phyloP scores from a whole-genome alignment of 2,329 filamentous ascomycete species.

The Septoria linicola region DNA sequence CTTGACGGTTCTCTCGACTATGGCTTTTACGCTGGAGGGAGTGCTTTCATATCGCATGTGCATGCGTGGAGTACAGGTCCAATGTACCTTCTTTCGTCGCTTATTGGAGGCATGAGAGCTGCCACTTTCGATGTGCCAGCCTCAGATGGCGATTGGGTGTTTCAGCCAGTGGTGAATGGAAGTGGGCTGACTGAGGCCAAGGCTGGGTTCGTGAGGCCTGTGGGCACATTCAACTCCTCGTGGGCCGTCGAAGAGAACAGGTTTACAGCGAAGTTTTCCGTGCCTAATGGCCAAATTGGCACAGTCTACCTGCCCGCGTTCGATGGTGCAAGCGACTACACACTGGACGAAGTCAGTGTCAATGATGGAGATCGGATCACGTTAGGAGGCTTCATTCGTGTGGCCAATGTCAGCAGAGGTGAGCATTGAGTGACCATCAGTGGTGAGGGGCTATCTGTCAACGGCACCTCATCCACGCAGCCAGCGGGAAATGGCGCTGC shows the following conservation, averaged over 20 bases:
- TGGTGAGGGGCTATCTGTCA: too few species aligned
- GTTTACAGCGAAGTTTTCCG: background rate
- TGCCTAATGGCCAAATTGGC: background rate
- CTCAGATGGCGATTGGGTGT: background rate
- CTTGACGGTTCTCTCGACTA: constrained; percentile 49
- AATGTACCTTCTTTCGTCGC: constrained; percentile 32
- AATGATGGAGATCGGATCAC: too few species aligned
- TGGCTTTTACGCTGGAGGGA: constrained; percentile 49
- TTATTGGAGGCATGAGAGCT: background rate
- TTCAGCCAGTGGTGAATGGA: background rate
- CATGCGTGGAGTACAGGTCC: constrained; percentile 54
- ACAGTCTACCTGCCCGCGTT: background rate
- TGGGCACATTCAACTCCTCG: background rate
- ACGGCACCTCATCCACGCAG: too few species aligned
- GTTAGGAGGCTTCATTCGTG: too few species aligned
- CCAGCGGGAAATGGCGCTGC: too few species aligned
- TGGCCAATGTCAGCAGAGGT: too few species aligned
- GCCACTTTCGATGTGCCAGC: background rate
- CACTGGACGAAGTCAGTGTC: too few species aligned
- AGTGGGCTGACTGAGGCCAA: background rate
- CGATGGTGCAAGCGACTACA: background rate
- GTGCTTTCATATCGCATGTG: constrained; percentile 46
- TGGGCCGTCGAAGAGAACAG: background rate
- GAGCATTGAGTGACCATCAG: too few species aligned
- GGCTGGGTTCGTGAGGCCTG: background rate